Percentiles rank a stretch among this genome's conserved stretches.
Conservation (phyloP, 2,329 filamentous ascomycete species). For the Chrysoporthe austroafricana region DNA sequence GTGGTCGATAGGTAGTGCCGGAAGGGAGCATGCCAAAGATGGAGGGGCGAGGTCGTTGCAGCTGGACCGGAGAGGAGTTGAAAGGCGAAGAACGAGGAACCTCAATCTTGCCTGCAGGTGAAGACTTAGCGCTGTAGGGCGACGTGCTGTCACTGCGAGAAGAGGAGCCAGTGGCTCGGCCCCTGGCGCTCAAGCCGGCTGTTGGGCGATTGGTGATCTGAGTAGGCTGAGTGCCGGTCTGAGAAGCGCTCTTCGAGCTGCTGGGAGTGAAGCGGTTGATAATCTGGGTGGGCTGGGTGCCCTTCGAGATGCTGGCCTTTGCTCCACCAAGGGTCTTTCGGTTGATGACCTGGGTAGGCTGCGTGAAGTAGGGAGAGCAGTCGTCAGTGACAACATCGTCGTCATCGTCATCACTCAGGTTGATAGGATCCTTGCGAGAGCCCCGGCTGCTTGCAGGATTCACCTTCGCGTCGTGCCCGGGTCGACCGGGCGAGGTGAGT, state of each 20-base stretch:
- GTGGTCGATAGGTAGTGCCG: conserved; percentile 69
- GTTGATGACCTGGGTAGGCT: conserved; percentile 24
- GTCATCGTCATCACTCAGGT: conserved; percentile 19
- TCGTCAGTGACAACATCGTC: conserved; percentile 13
- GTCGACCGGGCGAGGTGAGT: conserved; percentile 24
- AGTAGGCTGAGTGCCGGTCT: conserved; percentile 53
- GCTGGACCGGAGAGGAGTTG: conserved; percentile 43
- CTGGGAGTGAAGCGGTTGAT: conserved; percentile 30
- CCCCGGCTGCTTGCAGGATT: conserved; percentile 18
- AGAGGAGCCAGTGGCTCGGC: not conserved
- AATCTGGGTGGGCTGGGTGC: conserved; percentile 33
- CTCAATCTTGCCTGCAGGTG: conserved; percentile 62
- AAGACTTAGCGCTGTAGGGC: conserved; percentile 44
- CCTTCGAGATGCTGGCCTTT: not conserved
- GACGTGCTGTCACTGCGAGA: conserved; percentile 10
- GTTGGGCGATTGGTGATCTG: conserved; percentile 49
- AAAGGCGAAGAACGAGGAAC: conserved; percentile 89
- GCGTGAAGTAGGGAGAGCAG: conserved; percentile 50
- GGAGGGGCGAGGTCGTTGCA: conserved; percentile 39
- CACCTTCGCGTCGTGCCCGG: conserved; percentile 1
- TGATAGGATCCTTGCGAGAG: conserved; percentile 17
- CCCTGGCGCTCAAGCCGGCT: conserved; percentile 32
- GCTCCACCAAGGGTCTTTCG: conserved; percentile 30
- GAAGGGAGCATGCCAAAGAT: conserved; percentile 70
- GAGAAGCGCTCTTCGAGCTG: conserved; percentile 37